Evolutionary conservation across 805 yeast species (phyloP), one percentile per base, ranked within the genome.

Genomic region (Helenozyma baotianmanensis): DNA sequence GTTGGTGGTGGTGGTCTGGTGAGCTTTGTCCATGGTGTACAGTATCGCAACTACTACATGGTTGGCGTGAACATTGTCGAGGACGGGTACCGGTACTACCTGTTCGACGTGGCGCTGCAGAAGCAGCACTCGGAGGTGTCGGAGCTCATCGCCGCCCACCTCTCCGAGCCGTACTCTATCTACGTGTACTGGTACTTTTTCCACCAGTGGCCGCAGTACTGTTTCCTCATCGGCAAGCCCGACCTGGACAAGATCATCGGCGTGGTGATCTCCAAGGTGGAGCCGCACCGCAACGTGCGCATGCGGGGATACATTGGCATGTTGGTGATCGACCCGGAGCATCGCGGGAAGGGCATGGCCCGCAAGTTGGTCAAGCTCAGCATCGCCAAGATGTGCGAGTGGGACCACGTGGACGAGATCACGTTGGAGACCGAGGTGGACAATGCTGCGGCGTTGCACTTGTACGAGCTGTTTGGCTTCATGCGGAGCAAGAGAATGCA

Each of bases 221-320:
- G 95, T 39, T 72, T 73, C 33, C 51, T 84, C 23, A 90, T 82
- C 8, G 71, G 70, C 37, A 70, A 65, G 29, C 45, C 36, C 11
- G 45, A 42, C 2, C 48, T 51, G 1, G 52, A 39, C 4, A 48
- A 53, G 13, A 69, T 81, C 2, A 66, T 89, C n/a, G 98, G 97
- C 3, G 85, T 82, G 23, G 79, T 90, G 6, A 84, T 92, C 6
- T 80, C 94, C 32, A 86, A 88, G 49, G 75, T 79, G 9, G 95
- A 84, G 42, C 65, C 74, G 1, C 97, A 90, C 58, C 70, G 90
- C 38, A 69, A 72, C 14, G 80, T 76, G 9, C 68, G 96, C 39
- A 53, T 69, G 45, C 70, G 98, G 39, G 98, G 98, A 0, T 92
- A 92, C 51, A 89, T 92, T 18, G 98, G 97, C 2, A 92, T 92